phyloP scores from a whole-genome alignment of 345 rosid species.

The Kernera saxatilis region DNA sequence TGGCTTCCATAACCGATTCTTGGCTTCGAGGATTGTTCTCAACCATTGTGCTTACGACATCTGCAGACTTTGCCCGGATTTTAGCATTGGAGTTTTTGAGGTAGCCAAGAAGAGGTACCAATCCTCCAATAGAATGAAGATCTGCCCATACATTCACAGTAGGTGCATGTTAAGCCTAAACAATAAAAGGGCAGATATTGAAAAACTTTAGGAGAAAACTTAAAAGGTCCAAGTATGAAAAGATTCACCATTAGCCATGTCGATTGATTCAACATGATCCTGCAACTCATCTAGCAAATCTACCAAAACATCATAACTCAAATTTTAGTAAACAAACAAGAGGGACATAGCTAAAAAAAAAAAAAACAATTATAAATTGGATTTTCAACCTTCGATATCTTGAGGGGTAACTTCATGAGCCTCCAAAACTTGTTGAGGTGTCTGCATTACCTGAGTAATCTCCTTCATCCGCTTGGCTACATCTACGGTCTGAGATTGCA shows the following conservation, averaged over 20 bases:
- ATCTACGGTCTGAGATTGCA: slow-evolving; percentile 77
- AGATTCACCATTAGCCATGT: slow-evolving; percentile 32
- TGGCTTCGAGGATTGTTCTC: slow-evolving; percentile 90
- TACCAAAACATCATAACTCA: slow-evolving; percentile 4
- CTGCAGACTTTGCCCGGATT: slow-evolving; percentile 81
- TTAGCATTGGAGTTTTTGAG: slow-evolving; percentile 44
- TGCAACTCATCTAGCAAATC: slow-evolving; percentile 30
- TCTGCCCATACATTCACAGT: slow-evolving; percentile 4
- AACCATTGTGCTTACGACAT: slow-evolving; percentile 71
- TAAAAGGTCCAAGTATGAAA: background rate
- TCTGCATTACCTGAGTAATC: slow-evolving; percentile 76
- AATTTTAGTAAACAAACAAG: background rate
- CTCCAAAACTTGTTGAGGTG: slow-evolving; percentile 62
- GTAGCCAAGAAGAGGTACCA: slow-evolving; percentile 22
- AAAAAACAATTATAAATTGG: background rate
- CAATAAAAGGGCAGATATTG: background rate
- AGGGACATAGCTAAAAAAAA: background rate
- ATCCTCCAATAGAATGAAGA: slow-evolving; percentile 27
- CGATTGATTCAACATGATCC: slow-evolving; percentile 27
- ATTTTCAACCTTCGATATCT: slow-evolving; percentile 55
- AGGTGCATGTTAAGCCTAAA: background rate
- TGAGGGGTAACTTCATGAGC: slow-evolving; percentile 64
- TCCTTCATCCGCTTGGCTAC: slow-evolving; percentile 86
- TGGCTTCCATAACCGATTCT: slow-evolving; percentile 20
- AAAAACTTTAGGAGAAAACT: background rate